Evolutionary conservation across 768 basidiomycete genomes (phyloP).

Genomic region (Calvatia gigantea): DNA sequence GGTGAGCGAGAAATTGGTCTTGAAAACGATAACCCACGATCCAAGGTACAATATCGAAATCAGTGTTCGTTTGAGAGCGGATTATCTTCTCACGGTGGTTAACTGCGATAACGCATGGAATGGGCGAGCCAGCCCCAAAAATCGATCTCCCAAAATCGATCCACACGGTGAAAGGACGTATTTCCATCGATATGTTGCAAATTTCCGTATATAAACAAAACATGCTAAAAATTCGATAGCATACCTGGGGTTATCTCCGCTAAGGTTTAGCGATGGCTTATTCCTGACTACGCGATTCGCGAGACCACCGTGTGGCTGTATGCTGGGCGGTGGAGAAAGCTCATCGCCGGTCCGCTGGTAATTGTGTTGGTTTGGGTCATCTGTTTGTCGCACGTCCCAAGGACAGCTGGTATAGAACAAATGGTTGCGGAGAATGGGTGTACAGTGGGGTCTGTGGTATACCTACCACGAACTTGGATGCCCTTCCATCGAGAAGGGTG

Average conservation of each 20-base stretch:
- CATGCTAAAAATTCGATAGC: slow-evolving; percentile 32
- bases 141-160: slow-evolving; percentile 11
- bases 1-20: slow-evolving; percentile 28
- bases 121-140: neutral
- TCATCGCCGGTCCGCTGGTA: slow-evolving; percentile 18
- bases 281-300: slow-evolving; percentile 15
- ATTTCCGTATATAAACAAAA: slow-evolving; percentile 55
- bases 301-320: slow-evolving; percentile 41
- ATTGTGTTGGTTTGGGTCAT: slow-evolving; percentile 31
- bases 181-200: slow-evolving; percentile 39
- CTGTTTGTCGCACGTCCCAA: slow-evolving; percentile 36
- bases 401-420: slow-evolving; percentile 39
- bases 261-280: neutral
- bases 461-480: slow-evolving; percentile 20
- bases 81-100: slow-evolving; percentile 48
- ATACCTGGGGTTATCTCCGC: slow-evolving; percentile 23
- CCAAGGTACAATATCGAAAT: slow-evolving; percentile 37
- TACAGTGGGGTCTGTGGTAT: slow-evolving; percentile 57
- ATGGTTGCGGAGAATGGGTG: slow-evolving; percentile 65
- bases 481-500: neutral
- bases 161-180: slow-evolving; percentile 55
- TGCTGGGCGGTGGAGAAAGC: slow-evolving; percentile 40
- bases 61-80: slow-evolving; percentile 44
- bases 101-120: slow-evolving; percentile 19
- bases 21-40: slow-evolving; percentile 38